Base-by-base conservation (phyloP, 208 protist genomes). In the Trichomonas vaginalis region DNA sequence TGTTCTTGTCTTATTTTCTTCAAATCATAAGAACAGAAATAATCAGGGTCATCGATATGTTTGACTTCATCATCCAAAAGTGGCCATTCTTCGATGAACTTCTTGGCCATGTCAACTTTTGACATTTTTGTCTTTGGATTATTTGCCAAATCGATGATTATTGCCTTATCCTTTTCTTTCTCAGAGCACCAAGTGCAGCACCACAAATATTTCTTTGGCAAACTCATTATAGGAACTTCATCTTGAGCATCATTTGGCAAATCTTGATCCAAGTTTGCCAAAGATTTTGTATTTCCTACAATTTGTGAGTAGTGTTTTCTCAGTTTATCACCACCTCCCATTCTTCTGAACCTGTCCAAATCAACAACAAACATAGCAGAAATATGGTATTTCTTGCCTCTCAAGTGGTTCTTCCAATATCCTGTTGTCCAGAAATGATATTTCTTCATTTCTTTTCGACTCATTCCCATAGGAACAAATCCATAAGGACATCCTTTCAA, bases 381-480 rank as follows among this genome's bases (percentile, higher is more conserved):
- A 14, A 97, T 97, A 86, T 97, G 97, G 95, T 97, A 97, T 9
- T 90, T 90, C n/a, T 86, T 14, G 0, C 80, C 61, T 48, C 96
- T 48, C 0, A 97, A 61, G 35, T 97, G 95, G 27, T 70, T 96
- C n/a, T 88, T 51, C 95, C 95, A 96, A 39, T 95, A 96, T 56
- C 95, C 95, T 32, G 61, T 49, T 42, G 12, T 96, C 96, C 95
- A 96, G 32, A 95, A 96, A 45, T 98, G 97, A 96, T 98, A 99
- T 23, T 97, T 97, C 45, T 96, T 97, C 90, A 98, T 99, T 35
- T 98, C 98, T 4, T 96, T 96, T 95, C 98, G 98, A 95, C 96
- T 97, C 95, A 98, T 87, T 97, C 99, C 99, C 97, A 99, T 99
- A 15, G 99, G 99, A 42, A 98, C 99, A 97, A 99, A 99, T 12